phyloP scores from a whole-genome alignment of 805 yeast genomes.

The Ogataea salicorniae region DNA sequence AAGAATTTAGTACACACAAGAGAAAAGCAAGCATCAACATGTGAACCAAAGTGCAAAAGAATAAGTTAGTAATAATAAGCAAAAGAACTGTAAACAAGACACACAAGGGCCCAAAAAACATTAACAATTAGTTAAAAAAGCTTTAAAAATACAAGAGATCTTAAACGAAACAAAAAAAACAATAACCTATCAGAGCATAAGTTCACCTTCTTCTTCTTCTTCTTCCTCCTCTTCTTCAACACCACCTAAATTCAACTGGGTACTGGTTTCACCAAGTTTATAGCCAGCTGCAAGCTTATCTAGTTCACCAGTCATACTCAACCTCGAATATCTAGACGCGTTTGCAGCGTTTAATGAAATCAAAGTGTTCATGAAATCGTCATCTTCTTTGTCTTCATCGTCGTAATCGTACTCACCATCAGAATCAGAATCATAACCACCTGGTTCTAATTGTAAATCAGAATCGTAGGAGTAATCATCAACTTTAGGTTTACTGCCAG shows the following conservation, averaged over 20 bases:
- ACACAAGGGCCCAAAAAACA: too few relatives aligned
- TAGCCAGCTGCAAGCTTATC: constrained; percentile 6
- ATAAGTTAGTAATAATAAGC: too few relatives aligned
- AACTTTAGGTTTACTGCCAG: too few relatives aligned
- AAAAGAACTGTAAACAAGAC: too few relatives aligned
- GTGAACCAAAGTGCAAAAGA: too few relatives aligned
- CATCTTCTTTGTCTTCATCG: constrained; percentile 13
- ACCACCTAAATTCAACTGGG: constrained; percentile 9
- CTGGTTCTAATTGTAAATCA: not conserved
- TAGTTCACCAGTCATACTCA: constrained; percentile 16
- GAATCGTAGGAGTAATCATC: not conserved
- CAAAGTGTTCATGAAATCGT: constrained; percentile 16
- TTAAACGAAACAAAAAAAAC: too few relatives aligned
- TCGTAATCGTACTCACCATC: constrained; percentile 2
- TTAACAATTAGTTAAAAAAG: too few relatives aligned
- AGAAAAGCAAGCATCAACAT: too few relatives aligned
- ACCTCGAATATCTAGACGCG: constrained; percentile 21
- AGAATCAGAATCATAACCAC: constrained; percentile 1
- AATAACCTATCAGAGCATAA: too few relatives aligned
- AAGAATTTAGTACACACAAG: too few relatives aligned
- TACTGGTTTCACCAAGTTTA: constrained; percentile 8
- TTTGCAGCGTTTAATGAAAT: constrained; percentile 25
- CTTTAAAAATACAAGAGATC: too few relatives aligned
- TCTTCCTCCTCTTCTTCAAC: constrained; percentile 11
- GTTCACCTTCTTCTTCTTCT: constrained; percentile 1